Base-by-base conservation (phyloP, 2,329 filamentous ascomycete genomes). In the Aureobasidium zeae region DNA sequence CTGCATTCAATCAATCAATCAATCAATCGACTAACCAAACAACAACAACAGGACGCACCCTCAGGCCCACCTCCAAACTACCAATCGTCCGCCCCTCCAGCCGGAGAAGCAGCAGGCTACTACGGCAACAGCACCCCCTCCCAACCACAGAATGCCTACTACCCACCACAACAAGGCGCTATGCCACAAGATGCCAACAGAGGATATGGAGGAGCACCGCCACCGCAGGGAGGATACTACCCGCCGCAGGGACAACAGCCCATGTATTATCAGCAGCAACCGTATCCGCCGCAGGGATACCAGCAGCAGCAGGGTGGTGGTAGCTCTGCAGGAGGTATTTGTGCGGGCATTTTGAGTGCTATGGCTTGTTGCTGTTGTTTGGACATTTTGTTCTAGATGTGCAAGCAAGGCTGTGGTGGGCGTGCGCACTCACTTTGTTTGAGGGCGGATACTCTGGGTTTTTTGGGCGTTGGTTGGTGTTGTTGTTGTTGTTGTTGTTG, bases 331-430 rank as follows among this genome's bases (percentile, higher is more conserved):
- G 52, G 43, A 7, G 67, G 68, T 2, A 60, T 68, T 22, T 71
- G 68, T 44, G 67, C 68, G 1, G 68, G 67, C 55, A 57, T 71
- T 12, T 53, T 69, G 51, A 67, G 64, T 34, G 67, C 64, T 13
- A 42, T 70, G 45, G 68, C 68, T 7, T 69, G 67, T 50, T 71
- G 68, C 52, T 71, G 68, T 53, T 71, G 68, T 55, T 60, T 71
- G 57, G 68, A 70, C 57, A 61, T 66, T 37, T 51, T 68, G 41
- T 68, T 67, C 46, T 48, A 36, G 36, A 12, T 5, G 39, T n/a
- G 5, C 4, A 12, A 22, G 32, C 21, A n/a, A 13, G 32, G n/a
- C n/a, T n/a, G n/a, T n/a, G n/a, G n/a, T n/a, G n/a, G n/a, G n/a
- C n/a, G n/a, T n/a, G n/a, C n/a, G n/a, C n/a, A n/a, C n/a, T n/a